Evolutionary conservation across 805 yeast genomes (phyloP).

Genomic region (Cyberlindnera galapagoensis): DNA sequence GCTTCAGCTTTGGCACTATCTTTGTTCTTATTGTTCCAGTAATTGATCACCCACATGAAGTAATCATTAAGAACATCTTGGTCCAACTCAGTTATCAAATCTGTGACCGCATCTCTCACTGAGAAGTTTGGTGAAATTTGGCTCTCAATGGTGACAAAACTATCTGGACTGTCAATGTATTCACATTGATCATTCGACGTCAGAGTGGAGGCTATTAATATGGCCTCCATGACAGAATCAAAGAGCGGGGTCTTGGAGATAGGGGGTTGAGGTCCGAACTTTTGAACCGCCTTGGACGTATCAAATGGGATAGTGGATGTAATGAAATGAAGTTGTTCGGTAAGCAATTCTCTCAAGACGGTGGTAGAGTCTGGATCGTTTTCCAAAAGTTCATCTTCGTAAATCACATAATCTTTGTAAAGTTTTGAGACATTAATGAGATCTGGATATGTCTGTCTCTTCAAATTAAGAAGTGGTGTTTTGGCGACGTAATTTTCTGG

Average conservation of each 20-base stretch:
- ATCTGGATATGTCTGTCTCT: slow-evolving; percentile 10
- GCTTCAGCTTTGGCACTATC: slow-evolving; percentile 43
- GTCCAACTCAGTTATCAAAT: slow-evolving; percentile 46
- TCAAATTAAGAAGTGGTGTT: slow-evolving; percentile 9
- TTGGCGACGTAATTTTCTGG: slow-evolving; percentile 18
- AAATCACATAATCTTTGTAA: slow-evolving; percentile 10
- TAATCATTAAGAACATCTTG: slow-evolving; percentile 30
- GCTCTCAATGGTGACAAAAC: slow-evolving; percentile 65
- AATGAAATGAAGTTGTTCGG: slow-evolving; percentile 30
- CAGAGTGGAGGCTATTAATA: slow-evolving; percentile 12
- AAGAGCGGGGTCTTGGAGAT: no score
- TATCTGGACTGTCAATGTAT: slow-evolving; percentile 60
- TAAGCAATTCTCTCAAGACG: slow-evolving; percentile 22
- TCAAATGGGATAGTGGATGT: slow-evolving; percentile 16
- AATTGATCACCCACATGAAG: slow-evolving; percentile 3
- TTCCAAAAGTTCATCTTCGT: slow-evolving; percentile 7
- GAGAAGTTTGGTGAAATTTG: slow-evolving; percentile 53
- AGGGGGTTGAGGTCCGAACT: background rate
- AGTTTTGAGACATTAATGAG: slow-evolving; percentile 9
- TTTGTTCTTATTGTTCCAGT: no score
- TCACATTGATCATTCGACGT: slow-evolving; percentile 31
- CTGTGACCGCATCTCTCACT: slow-evolving; percentile 57
- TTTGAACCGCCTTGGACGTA: slow-evolving; percentile 1
- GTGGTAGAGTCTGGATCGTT: slow-evolving; percentile 14
- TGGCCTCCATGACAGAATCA: slow-evolving; percentile 8